Percentiles rank a stretch among this genome's conserved stretches.
Conservation (phyloP, 495 filamentous ascomycete species). For the Neurospora tetraspora region DNA sequence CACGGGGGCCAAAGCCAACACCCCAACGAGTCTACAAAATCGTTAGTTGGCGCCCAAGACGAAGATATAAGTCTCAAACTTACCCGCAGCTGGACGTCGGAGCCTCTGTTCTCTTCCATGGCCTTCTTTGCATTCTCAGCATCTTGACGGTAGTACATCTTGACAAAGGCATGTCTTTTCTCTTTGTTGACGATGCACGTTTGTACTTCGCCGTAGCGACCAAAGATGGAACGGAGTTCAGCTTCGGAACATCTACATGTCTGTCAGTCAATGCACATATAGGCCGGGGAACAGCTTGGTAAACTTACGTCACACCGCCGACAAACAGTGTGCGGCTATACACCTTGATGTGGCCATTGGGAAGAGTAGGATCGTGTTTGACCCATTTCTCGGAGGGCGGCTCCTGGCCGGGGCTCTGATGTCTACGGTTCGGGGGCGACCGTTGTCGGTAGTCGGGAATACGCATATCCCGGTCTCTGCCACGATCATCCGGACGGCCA, state of each 20-base stretch:
- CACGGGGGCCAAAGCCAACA: slow-evolving; percentile 92
- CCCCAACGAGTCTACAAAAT: slow-evolving; percentile 76
- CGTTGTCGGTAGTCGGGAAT: slow-evolving; percentile 73
- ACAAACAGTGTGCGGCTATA: slow-evolving; percentile 93
- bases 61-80: slow-evolving; percentile 25
- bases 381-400: slow-evolving; percentile 55
- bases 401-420: slow-evolving; percentile 42
- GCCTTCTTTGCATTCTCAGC: slow-evolving; percentile 76
- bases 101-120: slow-evolving; percentile 70
- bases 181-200: slow-evolving; percentile 97
- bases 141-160: slow-evolving; percentile 85
- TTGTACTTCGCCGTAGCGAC: slow-evolving; percentile 75
- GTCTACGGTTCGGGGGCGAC: slow-evolving; percentile 57
- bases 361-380: slow-evolving; percentile 66
- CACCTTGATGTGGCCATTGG: slow-evolving; percentile 74
- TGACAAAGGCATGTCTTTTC: slow-evolving; percentile 96
- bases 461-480: slow-evolving; percentile 44
- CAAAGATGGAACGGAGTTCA: slow-evolving; percentile 69
- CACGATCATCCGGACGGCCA: slow-evolving; percentile 49
- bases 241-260: slow-evolving; percentile 57
- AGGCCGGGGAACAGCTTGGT: slow-evolving; percentile 7
- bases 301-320: slow-evolving; percentile 81
- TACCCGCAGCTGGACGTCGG: slow-evolving; percentile 70
- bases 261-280: slow-evolving; percentile 7
- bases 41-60: slow-evolving; percentile 9